These are phyloP conservation scores for Hyaloscypha bicolor DNA, from an alignment of 495 filamentous ascomycete genomes.

Conservation along the genomic window DNA sequence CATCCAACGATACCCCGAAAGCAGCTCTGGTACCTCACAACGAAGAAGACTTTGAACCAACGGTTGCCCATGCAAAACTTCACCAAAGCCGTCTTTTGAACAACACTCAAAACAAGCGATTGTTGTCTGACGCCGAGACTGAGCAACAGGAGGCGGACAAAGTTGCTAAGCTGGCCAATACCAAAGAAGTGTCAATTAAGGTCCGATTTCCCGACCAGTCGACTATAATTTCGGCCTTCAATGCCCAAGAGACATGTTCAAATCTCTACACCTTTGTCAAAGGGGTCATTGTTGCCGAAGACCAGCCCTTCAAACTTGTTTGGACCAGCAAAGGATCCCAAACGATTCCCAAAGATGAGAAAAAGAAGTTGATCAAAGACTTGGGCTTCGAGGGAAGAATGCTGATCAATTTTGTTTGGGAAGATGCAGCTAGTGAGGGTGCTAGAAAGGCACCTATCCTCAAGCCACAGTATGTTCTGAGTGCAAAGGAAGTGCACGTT, in stretches of 20 bases:
- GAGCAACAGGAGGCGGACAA: constrained; percentile 59
- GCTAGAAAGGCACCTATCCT: constrained; percentile 53
- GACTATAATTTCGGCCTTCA: constrained; percentile 65
- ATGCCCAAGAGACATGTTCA: constrained; percentile 61
- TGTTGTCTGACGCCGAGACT: constrained; percentile 69
- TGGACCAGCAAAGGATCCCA: constrained; percentile 30
- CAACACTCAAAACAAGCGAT: constrained; percentile 65
- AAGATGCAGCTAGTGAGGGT: constrained; percentile 50
- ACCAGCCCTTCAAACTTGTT: constrained; percentile 51
- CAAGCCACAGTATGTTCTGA: constrained; percentile 64
- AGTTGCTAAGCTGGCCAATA: constrained; percentile 60
- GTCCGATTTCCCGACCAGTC: constrained; percentile 87
- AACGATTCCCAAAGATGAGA: constrained; percentile 42
- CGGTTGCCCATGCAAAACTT: constrained; percentile 79
- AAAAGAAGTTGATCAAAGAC: constrained; percentile 67
- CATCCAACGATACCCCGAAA: constrained; percentile 68
- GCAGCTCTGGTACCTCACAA: constrained; percentile 67
- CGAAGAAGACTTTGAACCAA: constrained; percentile 78
- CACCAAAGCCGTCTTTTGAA: constrained; percentile 74
- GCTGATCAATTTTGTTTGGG: constrained; percentile 80
- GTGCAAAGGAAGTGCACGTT: constrained; percentile 65
- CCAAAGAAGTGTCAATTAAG: constrained; percentile 73
- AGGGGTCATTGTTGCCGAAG: constrained; percentile 48
- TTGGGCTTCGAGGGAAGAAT: constrained; percentile 69
- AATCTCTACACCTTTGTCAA: constrained; percentile 69